Base-by-base conservation (phyloP, 441 rosid species). In the Raphanus hybrid region DNA sequence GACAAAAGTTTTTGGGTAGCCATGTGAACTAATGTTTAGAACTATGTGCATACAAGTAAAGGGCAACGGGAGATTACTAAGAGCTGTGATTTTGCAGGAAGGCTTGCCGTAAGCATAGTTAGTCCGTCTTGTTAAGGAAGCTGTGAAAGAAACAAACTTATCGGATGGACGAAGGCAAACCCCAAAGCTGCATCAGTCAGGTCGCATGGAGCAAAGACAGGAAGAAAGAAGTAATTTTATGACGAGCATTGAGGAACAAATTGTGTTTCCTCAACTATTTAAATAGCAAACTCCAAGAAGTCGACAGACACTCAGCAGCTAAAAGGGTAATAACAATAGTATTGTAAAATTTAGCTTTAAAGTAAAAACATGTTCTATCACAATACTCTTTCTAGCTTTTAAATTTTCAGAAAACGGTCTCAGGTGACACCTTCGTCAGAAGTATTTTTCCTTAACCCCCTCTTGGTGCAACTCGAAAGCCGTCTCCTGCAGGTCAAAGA, bases 81-180 rank as follows among this genome's bases (percentile, higher is more conserved):
- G 23, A 58, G 55, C 72, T 75, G 50, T 2, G 0, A 48, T 50
- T 73, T 78, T 77, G 71, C 89, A 92, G 97, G 96, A 89, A 74
- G 93, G 93, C 37, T 85, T 92, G 59, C 75, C 89, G 91, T 84
- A 65, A 73, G 87, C 10, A 80, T 84, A 8, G 82, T 90, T 58
- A 78, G 89, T 75, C 52, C 88, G 81, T 66, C 91, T 92, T 39
- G 89, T 92, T 39, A 88, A 86, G 81, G 94, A 92, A 88, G 96
- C 96, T 82, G 92, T 89, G 66, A 85, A 82, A 63, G 93, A 87
- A 69, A 27, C 3, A 27, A 27, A 27, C 4, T 27, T 27, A 4
- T 27, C n/a, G 32, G 4, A 27, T 27, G n/a, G 52, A 45, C 52
- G 14, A 45, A 45, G 11, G 35, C 32, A 63, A 70, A 63, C 23